Conservation (phyloP, 202 grass and related monocot genomes). For the Brachypodium distachyon region DNA sequence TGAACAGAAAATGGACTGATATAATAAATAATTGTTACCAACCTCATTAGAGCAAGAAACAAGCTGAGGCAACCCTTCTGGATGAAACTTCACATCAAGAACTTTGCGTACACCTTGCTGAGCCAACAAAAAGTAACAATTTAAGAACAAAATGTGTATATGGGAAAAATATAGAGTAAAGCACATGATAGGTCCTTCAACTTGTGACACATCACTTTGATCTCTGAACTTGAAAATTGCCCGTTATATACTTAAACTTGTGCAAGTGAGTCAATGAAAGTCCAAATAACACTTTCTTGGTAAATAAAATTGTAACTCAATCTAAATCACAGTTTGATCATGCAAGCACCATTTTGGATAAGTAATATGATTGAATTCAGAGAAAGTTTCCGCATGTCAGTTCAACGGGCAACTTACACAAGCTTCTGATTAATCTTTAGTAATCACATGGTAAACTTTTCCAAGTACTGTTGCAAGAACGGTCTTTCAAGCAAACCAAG, state of each 20-base stretch:
- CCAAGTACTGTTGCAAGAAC: not conserved
- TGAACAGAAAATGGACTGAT: not conserved
- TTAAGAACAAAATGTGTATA: not conserved
- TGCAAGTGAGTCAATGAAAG: not conserved
- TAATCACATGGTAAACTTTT: not conserved
- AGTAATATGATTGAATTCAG: not conserved
- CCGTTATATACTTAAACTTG: not conserved
- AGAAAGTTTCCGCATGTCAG: not conserved
- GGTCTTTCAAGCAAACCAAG: not conserved
- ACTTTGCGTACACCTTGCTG: slow-evolving; percentile 95
- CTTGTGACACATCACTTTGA: not conserved
- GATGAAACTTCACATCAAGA: slow-evolving; percentile 95
- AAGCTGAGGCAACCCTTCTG: slow-evolving; percentile 90
- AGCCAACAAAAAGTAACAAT: slow-evolving; percentile 14
- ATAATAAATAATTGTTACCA: slow-evolving; percentile 14
- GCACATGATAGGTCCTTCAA: not conserved
- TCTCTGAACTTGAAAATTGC: not conserved
- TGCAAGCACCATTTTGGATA: not conserved
- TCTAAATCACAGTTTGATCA: not conserved
- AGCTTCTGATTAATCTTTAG: not conserved
- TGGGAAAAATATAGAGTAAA: not conserved
- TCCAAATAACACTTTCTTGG: not conserved
- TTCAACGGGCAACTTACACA: not conserved
- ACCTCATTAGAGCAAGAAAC: slow-evolving; percentile 96
- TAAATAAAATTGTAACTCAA: not conserved